Evolutionary conservation across 2,329 filamentous ascomycete species (phyloP), one percentile per base, ranked within the genome.

Genomic region (Diplodia sapinea): DNA sequence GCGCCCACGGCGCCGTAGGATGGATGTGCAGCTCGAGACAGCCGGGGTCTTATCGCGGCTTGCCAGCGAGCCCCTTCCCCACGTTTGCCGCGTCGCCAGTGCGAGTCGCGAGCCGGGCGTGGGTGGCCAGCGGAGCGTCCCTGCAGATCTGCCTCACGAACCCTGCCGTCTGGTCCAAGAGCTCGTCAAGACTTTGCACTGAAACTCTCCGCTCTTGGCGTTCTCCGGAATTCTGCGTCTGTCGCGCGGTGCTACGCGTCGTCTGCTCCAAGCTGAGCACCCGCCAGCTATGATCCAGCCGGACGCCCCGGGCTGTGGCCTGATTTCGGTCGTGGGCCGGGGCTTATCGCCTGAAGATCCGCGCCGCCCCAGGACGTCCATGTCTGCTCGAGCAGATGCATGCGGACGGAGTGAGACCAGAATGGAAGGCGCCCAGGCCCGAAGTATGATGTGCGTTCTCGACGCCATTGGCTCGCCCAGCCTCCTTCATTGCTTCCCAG

Each of bases 1-100:
- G 31, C 31, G 31, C 31, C 31, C 31, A 33, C 31, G 31, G 31
- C 31, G 31, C 31, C 26, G 26, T 26, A 13, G n/a, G 20, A 23
- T 26, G n/a, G 20, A 9, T 3, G 49, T 15, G 59, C 59, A 38
- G 31, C 59, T 51, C 59, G 59, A 40, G 59, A 52, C 59, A 63
- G 59, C 59, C 43, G 43, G 47, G 57, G 43, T 62, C 57, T 49
- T 62, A 62, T 62, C 43, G 57, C 57, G 36, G 59, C 59, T 51
- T 33, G 59, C 59, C 59, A 29, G 20, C 23, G 33, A 13, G 29
- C 29, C 59, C 59, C 59, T 63, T 63, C 59, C 59, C 59, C 59
- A 38, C 43, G 40, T 57, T 57, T 57, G 57, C 26, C 40, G 20
- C 11, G 36, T 38, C 11, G 36, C 36, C 36, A 38, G 40, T 20